Percentiles rank a stretch among this genome's conserved stretches.
These are phyloP conservation scores for Venturia effusa DNA, from an alignment of 2,329 filamentous ascomycete genomes.

Conservation along the genomic window DNA sequence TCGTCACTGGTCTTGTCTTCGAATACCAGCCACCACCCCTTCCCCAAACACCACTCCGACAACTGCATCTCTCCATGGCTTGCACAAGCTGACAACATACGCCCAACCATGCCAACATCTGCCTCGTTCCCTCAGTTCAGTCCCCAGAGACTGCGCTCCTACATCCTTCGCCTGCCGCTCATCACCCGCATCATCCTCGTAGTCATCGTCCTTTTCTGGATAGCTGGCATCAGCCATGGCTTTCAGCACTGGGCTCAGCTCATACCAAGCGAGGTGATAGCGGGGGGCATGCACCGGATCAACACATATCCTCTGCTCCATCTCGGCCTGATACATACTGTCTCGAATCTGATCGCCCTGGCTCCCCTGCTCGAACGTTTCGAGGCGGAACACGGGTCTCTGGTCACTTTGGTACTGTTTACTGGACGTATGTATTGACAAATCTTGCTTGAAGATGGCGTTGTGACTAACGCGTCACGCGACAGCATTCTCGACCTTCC, in stretches of 20 bases:
- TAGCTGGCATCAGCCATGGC: constrained; percentile 51
- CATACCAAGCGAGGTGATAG: constrained; percentile 42
- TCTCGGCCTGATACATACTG: constrained; percentile 61
- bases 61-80: background rate
- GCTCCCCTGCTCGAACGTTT: constrained; percentile 88
- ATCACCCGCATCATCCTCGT: constrained; percentile 65
- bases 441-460: background rate
- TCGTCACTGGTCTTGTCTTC: background rate
- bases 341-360: constrained; percentile 70
- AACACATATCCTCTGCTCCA: constrained; percentile 91
- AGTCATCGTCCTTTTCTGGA: constrained; percentile 58
- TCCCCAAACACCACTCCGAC: too few species aligned
- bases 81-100: background rate
- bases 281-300: constrained; percentile 56
- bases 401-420: constrained; percentile 79
- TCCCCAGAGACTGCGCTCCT: constrained; percentile 64
- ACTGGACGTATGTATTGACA: constrained; percentile 63
- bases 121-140: constrained; percentile 51
- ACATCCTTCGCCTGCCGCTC: constrained; percentile 73
- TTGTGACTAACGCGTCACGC: constrained; percentile 4
- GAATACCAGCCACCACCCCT: background rate
- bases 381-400: constrained; percentile 81
- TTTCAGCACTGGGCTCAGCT: constrained; percentile 69
- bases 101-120: constrained; percentile 3
- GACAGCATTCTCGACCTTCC: constrained; percentile 44